Conservation (phyloP, 179 eudicot species). For the Spinacia oleracea region DNA sequence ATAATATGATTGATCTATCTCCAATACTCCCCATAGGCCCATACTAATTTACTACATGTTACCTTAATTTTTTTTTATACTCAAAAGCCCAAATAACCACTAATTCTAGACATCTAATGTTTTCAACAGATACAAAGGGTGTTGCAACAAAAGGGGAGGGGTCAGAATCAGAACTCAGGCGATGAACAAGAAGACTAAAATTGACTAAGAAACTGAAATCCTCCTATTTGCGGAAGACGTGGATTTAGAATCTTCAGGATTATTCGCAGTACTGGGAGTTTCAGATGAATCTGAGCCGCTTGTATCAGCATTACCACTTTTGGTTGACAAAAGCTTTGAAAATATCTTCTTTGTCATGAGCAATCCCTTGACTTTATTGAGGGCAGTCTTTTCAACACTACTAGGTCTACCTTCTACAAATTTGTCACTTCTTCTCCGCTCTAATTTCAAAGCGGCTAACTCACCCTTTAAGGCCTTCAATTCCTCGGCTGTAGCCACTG, state of each 20-base stretch:
- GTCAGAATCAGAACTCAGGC: background rate
- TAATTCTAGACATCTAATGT: conserved; percentile 14
- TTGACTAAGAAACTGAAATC: conserved; percentile 61
- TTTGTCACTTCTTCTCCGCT: conserved; percentile 33
- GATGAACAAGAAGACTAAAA: conserved; percentile 15
- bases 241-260: conserved; percentile 58
- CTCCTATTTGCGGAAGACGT: conserved; percentile 58
- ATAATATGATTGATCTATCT: background rate
- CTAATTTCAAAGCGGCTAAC: conserved; percentile 69
- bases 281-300: conserved; percentile 89
- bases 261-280: conserved; percentile 53
- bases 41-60: background rate
- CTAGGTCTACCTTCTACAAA: conserved; percentile 28
- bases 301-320: conserved; percentile 51
- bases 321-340: conserved; percentile 70
- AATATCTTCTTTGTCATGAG: conserved; percentile 70
- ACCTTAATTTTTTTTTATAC: background rate
- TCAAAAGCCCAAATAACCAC: conserved; percentile 1
- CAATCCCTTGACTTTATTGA: conserved; percentile 54
- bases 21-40: background rate
- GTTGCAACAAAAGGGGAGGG: background rate
- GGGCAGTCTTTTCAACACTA: conserved; percentile 40
- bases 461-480: conserved; percentile 68
- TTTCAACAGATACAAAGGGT: background rate
- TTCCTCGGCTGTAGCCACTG: conserved; percentile 76